Evolutionary conservation across 2,329 filamentous ascomycete genomes (phyloP).

Genomic region (Sclerotinia minor): DNA sequence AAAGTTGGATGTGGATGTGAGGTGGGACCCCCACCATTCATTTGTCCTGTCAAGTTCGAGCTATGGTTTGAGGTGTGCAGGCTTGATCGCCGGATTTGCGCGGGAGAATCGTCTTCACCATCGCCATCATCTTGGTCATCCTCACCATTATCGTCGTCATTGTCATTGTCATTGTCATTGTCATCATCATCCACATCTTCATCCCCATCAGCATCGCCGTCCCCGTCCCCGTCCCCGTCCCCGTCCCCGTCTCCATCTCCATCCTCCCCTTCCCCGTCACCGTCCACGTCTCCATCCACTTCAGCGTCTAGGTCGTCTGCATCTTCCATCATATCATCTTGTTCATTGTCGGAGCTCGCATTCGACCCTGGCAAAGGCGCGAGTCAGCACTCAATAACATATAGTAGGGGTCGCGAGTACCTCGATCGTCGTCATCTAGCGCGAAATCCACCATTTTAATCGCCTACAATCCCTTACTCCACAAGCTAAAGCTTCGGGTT

Average conservation of each 20-base stretch:
- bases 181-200: conserved; percentile 41
- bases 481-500: neutral
- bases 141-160: conserved; percentile 43
- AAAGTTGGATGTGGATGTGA: conserved; percentile 38
- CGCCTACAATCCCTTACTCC: conserved; percentile 21
- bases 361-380: conserved; percentile 42
- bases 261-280: no score
- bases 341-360: conserved; percentile 52
- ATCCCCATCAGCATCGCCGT: conserved; percentile 47
- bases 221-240: conserved; percentile 41
- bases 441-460: conserved; percentile 39
- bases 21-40: conserved; percentile 38
- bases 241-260: conserved; percentile 39
- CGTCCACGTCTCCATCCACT: conserved; percentile 40
- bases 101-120: conserved; percentile 54
- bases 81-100: conserved; percentile 36
- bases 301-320: conserved; percentile 43
- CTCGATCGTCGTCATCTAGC: conserved; percentile 41
- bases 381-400: neutral
- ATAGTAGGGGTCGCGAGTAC: conserved; percentile 27
- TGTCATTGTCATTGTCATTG: no score
- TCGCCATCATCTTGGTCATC: conserved; percentile 47
- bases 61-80: conserved; percentile 37
- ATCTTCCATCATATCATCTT: conserved; percentile 59
- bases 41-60: conserved; percentile 37